Evolutionary conservation across 192 early-diverging fungal species (phyloP).

Genomic region (Entomortierella parvispora): DNA sequence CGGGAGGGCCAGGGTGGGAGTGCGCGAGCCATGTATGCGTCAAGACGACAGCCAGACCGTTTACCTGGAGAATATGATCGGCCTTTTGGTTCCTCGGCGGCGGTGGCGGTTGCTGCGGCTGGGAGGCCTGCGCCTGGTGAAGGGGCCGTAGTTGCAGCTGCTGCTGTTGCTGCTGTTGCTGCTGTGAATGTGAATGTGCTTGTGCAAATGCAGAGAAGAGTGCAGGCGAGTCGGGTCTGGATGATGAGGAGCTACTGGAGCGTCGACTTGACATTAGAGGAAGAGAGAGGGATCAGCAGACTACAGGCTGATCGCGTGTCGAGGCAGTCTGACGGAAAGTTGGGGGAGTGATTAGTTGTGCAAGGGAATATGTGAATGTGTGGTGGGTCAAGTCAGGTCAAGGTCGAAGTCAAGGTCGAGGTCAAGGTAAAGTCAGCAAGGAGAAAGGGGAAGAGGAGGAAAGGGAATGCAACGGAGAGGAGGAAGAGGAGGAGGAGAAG

Average conservation of each 20-base stretch:
- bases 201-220: constrained; percentile 10
- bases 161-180: constrained; percentile 18
- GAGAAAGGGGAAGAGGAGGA: no score
- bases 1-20: neutral
- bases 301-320: neutral
- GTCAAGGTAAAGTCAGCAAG: no score
- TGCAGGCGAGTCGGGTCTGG: constrained; percentile 41
- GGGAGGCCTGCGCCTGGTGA: constrained; percentile 2
- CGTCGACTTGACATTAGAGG: constrained; percentile 35
- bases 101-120: constrained; percentile 31
- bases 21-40: no score
- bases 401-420: no score
- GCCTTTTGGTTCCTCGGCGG: constrained; percentile 56
- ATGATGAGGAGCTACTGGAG: constrained; percentile 38
- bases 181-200: constrained; percentile 9
- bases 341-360: no score
- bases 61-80: constrained; percentile 68
- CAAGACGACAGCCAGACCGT: neutral
- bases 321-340: neutral
- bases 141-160: constrained; percentile 16
- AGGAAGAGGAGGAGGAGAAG: no score
- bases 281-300: neutral
- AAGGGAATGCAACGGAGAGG: no score
- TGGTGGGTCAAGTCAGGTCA: no score
- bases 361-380: no score